Evolutionary conservation across 2,329 filamentous ascomycete species (phyloP).

Genomic region (Aureobasidium sp.): DNA sequence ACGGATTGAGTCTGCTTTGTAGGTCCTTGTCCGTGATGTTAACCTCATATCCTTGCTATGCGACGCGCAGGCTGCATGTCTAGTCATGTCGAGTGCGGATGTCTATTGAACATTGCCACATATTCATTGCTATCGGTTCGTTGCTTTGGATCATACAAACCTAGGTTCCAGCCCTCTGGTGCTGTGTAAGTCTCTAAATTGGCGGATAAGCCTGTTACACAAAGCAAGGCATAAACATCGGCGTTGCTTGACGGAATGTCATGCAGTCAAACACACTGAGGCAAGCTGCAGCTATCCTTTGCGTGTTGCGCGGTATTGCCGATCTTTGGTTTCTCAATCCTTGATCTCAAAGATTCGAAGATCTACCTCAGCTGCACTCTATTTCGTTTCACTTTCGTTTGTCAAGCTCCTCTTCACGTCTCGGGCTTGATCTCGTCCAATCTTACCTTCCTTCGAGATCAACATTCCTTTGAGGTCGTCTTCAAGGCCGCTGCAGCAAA

Average conservation of each 20-base stretch:
- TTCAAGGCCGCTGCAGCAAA: neutral
- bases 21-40: neutral
- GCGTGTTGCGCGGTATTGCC: neutral
- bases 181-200: neutral
- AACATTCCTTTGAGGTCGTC: neutral
- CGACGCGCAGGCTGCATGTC: neutral
- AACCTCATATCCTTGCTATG: neutral
- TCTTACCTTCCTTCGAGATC: neutral
- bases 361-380: neutral
- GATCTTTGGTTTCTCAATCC: neutral
- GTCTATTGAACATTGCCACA: neutral
- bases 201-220: neutral
- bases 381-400: neutral
- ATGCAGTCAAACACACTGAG: neutral
- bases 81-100: neutral
- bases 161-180: neutral
- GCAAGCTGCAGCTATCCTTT: neutral
- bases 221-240: slow-evolving; percentile 7
- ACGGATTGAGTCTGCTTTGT: neutral
- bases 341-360: neutral
- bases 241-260: neutral
- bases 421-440: no score
- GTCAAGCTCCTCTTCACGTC: neutral
- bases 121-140: neutral
- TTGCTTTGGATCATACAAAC: neutral